Evolutionary conservation across 139 green algal genomes (phyloP), one percentile per base, ranked within the genome.

Genomic region (Coccomyxa sp.): DNA sequence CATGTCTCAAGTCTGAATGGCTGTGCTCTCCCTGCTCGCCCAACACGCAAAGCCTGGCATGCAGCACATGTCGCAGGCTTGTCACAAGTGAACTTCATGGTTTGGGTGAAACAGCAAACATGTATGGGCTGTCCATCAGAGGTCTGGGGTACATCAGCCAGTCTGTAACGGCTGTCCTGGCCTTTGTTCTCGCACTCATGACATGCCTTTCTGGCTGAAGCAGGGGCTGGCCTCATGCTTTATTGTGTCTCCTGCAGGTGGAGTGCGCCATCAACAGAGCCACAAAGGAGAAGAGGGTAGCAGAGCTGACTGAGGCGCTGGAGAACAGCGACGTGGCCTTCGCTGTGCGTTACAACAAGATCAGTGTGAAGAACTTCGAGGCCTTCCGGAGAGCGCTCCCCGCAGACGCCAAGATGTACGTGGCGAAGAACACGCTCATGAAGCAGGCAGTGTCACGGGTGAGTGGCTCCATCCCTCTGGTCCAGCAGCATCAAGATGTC

Each of bases 391-490:
- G 87, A 72, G 80, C 69, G 8, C 76, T 97, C 44, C 93, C 93
- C 31, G 78, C 86, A n/a, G 86, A 89, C 29, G 71, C 84, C 39
- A 88, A 84, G 29, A 73, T 96, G 36, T 83, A 92, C 50, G 86
- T 97, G 2, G 88, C 84, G 85, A 98, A 98, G 83, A 98, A 98
- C 88, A 90, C 85, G 16, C 84, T 98, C 27, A 88, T 98, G 86
- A 44, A 34, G 33, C 37, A 54, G 70, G 70, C 70, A 44, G 37
- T 34, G 0, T 16, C n/a, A 16, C 70, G 35, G 16, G 37, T 55
- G 10, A 14, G 44, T 29, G 35, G 35, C 70, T n/a, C n/a, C n/a
- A n/a, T n/a, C n/a, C n/a, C n/a, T n/a, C n/a, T n/a, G n/a, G n/a
- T n/a, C n/a, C n/a, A n/a, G n/a, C n/a, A n/a, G n/a, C n/a, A n/a